Conservation (phyloP, 2,329 filamentous ascomycete genomes). For the Hypomyces perniciosus region DNA sequence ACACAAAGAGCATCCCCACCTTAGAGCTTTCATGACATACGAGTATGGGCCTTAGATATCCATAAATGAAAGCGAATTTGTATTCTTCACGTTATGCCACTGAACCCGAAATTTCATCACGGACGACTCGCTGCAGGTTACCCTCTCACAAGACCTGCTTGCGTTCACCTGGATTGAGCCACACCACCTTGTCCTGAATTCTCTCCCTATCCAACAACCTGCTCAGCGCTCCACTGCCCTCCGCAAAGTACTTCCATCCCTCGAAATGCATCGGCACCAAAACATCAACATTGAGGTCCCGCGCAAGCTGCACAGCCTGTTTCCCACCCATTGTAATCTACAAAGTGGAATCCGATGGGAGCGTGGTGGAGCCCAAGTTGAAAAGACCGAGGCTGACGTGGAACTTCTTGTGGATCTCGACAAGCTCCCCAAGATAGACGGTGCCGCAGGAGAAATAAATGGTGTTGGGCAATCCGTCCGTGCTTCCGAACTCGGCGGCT, state of each 20-base stretch:
- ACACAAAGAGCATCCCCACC: neutral
- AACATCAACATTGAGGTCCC: slow-evolving; percentile 33
- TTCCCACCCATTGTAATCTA: slow-evolving; percentile 41
- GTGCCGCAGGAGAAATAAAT: slow-evolving; percentile 47
- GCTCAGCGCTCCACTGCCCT: slow-evolving; percentile 26
- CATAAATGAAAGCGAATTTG: neutral
- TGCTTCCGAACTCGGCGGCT: slow-evolving; percentile 29
- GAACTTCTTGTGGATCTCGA: slow-evolving; percentile 27
- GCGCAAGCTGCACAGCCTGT: slow-evolving; percentile 32
- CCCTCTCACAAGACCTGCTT: slow-evolving; percentile 7
- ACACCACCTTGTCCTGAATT: slow-evolving; percentile 28
- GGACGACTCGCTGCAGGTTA: neutral
- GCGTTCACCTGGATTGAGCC: slow-evolving; percentile 25
- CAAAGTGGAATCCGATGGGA: slow-evolving; percentile 20
- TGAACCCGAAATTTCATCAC: neutral
- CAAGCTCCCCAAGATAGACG: slow-evolving; percentile 37
- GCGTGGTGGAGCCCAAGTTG: slow-evolving; percentile 34
- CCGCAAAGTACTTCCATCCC: slow-evolving; percentile 38
- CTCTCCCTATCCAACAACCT: slow-evolving; percentile 29
- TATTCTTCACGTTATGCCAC: too few relatives aligned
- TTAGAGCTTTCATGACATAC: too few relatives aligned
- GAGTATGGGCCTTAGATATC: too few relatives aligned
- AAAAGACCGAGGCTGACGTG: slow-evolving; percentile 34
- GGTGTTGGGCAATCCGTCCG: slow-evolving; percentile 35
- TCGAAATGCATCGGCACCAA: slow-evolving; percentile 44